Evolutionary conservation across 164 flowering plant species (phyloP), one percentile per base, ranked within the genome.

Genomic region (Magnolia kwangsiensis): DNA sequence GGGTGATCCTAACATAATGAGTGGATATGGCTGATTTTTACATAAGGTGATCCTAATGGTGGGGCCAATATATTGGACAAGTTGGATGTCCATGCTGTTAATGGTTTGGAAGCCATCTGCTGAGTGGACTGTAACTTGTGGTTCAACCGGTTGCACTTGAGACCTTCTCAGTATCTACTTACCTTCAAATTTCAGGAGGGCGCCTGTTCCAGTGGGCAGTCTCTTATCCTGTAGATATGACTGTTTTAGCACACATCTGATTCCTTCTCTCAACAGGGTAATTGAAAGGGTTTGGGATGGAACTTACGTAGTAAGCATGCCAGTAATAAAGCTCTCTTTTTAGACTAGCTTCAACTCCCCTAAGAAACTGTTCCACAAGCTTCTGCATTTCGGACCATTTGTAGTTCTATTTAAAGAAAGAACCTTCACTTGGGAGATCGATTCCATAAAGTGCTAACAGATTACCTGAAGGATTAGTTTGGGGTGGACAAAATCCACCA

Each of bases 251-350:
- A 49, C 45, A 49, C 13, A 18, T 55, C 16, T 73, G 66, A 16
- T 75, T 66, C 70, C 49, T 58, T 69, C 59, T 19, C 24, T 27
- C 51, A 73, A 67, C 16, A 70, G 13, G 63, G 50, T 1, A 50
- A 67, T 16, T 55, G 45, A 58, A 14, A 69, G 63, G 65, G 16
- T 37, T 55, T 73, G 21, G 7, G 69, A 2, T n/a, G 37, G 31
- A 70, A 83, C 91, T 88, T 83, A 91, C 96, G 76, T 90, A 91
- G 78, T 91, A 91, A 80, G 91, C 91, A 84, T 91, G 90, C 93
- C 93, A 91, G 67, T 90, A 91, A 70, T 87, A 90, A 1, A 90
- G 81, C 79, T 90, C 89, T 82, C 92, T 80, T 74, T 82, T 89
- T 6, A 79, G 49, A 66, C 85, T 80, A 69, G 83, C 79, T 9